phyloP scores from a whole-genome alignment of 2,329 filamentous ascomycete species.

The Trichoderma koningii region DNA sequence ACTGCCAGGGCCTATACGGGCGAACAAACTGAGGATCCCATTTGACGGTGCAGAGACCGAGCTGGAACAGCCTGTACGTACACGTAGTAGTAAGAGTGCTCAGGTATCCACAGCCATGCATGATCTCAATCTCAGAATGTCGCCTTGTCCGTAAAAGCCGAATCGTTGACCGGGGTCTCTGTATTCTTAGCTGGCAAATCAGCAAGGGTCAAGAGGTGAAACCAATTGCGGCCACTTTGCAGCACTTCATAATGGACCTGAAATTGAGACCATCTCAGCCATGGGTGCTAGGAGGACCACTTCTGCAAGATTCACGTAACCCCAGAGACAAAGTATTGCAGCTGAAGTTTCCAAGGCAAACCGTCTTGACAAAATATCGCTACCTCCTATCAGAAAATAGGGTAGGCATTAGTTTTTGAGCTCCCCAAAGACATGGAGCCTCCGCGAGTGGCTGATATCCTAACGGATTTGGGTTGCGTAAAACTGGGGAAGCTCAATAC shows the following conservation, averaged over 20 bases:
- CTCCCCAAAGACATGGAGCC: background rate
- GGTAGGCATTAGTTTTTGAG: no score
- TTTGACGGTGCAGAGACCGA: no score
- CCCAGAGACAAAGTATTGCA: no score
- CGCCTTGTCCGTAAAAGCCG: slow-evolving; percentile 19
- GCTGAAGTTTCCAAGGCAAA: background rate
- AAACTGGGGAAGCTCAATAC: slow-evolving; percentile 11
- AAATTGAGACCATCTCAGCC: background rate
- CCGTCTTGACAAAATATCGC: background rate
- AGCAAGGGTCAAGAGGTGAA: slow-evolving; percentile 12
- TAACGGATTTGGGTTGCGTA: background rate
- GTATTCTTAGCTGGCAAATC: slow-evolving; percentile 14
- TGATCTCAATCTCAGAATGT: slow-evolving; percentile 11
- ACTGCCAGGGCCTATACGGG: no score
- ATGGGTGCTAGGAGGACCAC: background rate
- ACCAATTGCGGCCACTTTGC: background rate
- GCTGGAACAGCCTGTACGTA: no score
- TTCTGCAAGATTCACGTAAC: background rate
- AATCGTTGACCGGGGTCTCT: slow-evolving; percentile 3
- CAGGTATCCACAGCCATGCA: slow-evolving; percentile 15
- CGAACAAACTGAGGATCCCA: no score
- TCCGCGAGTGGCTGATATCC: background rate
- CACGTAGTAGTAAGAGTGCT: no score
- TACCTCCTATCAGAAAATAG: background rate
- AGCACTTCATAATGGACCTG: background rate